Evolutionary conservation across 495 filamentous ascomycete species (phyloP).

Genomic region (Aspergillus haitiensis): DNA sequence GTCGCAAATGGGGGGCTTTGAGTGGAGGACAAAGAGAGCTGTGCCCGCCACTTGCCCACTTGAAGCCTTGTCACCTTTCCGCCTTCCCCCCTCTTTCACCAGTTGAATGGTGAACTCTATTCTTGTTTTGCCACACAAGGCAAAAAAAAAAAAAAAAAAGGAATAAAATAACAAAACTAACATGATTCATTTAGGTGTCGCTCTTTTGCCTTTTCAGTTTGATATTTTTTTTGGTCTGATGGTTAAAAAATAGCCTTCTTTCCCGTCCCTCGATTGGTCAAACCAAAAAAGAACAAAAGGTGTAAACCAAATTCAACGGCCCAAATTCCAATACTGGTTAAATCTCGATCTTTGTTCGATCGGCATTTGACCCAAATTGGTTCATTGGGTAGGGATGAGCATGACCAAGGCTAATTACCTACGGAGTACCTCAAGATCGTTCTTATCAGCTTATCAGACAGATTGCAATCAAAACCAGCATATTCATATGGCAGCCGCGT

Average conservation of each 20-base stretch:
- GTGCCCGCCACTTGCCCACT: slow-evolving; percentile 12
- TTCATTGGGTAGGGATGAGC: background rate
- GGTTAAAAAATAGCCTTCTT: no score
- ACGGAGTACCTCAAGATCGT: background rate
- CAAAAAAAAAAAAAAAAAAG: background rate
- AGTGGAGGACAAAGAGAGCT: background rate
- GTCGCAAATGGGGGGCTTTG: background rate
- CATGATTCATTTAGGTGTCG: background rate
- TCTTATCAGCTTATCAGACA: slow-evolving; percentile 33
- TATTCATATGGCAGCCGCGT: slow-evolving; percentile 18
- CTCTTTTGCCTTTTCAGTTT: background rate
- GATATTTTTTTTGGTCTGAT: background rate
- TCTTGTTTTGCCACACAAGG: slow-evolving; percentile 1
- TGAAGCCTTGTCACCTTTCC: background rate
- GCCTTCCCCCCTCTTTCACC: slow-evolving; percentile 1
- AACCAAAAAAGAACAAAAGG: background rate
- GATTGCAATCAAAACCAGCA: slow-evolving; percentile 9
- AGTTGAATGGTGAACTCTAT: slow-evolving; percentile 10
- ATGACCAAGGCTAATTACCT: slow-evolving; percentile 38
- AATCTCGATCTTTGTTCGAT: background rate
- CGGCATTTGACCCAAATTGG: slow-evolving; percentile 1
- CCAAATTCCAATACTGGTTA: background rate
- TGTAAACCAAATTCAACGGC: background rate
- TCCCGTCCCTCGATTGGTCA: background rate
- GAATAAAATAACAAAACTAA: background rate